A percentile compares a stretch with the other conserved stretches of the same genome.
These are phyloP conservation scores for Kodamaea plutei DNA, from an alignment of 1,139 yeast genomes.

Conservation along the genomic window DNA sequence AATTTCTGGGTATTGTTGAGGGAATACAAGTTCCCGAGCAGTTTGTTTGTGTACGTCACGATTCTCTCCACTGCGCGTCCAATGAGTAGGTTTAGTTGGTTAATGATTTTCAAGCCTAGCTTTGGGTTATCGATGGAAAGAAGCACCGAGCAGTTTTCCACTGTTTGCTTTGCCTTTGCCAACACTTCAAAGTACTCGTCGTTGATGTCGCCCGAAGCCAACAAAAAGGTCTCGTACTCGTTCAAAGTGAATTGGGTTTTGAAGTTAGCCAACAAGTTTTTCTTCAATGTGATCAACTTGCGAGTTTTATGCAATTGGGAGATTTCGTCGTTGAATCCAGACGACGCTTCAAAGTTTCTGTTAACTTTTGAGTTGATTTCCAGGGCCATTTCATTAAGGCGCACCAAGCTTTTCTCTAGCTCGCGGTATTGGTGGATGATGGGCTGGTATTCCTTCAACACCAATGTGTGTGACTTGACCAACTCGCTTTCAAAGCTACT, in stretches of 20 bases:
- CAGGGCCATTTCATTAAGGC: slow-evolving; percentile 32
- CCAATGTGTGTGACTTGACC: slow-evolving; percentile 53
- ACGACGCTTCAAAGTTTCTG: slow-evolving; percentile 19
- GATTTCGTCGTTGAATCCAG: slow-evolving; percentile 33
- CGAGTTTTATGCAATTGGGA: slow-evolving; percentile 39
- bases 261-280: slow-evolving; percentile 53
- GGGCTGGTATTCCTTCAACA: slow-evolving; percentile 61
- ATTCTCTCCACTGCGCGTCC: slow-evolving; percentile 52
- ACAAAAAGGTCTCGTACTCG: slow-evolving; percentile 64
- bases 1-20: slow-evolving; percentile 28
- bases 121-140: slow-evolving; percentile 66
- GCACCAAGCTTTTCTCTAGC: slow-evolving; percentile 37
- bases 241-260: slow-evolving; percentile 63
- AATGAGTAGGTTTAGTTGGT: slow-evolving; percentile 50
- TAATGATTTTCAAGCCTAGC: slow-evolving; percentile 68
- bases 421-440: slow-evolving; percentile 45
- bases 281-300: slow-evolving; percentile 45
- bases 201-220: slow-evolving; percentile 39
- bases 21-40: slow-evolving; percentile 34
- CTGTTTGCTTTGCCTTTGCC: slow-evolving; percentile 58
- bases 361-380: slow-evolving; percentile 37
- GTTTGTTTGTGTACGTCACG: slow-evolving; percentile 28
- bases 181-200: slow-evolving; percentile 61
- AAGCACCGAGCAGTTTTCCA: slow-evolving; percentile 64
- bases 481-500: slow-evolving; percentile 71